Base-by-base conservation (phyloP, 768 basidiomycete species). In the Imleria badia region DNA sequence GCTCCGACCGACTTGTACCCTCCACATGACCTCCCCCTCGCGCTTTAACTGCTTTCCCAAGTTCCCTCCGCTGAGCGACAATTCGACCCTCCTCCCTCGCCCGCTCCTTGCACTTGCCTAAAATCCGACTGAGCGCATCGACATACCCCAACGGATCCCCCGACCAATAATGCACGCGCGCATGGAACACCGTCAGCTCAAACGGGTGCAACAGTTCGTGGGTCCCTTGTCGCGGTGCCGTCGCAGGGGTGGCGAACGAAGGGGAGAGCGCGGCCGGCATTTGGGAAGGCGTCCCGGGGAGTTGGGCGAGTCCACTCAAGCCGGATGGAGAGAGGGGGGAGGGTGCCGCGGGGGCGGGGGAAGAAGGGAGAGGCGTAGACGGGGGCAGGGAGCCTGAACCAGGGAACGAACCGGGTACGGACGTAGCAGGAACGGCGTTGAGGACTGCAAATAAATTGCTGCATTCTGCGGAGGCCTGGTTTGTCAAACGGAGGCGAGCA, bases 401-500 rank as follows among this genome's bases (percentile, higher is more conserved):
- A 58, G 87, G 83, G 42, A 91, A 75, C 66, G 82, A 84, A 41
- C 72, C 67, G 20, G 82, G 85, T 1, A 82, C 72, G 15, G 81
- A 73, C 0, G 68, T 58, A 1, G 84, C 78, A 51, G 82, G 78
- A 42, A 86, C 78, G 30, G 77, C 75, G 56, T 82, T 79, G 43
- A 93, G 80, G 23, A 86, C 85, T 17, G 81, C 72, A 68, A 89
- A 93, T 22, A 94, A 78, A 71, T 91, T 91, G 11, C 81, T 85
- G 67, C 87, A 87, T 72, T 94, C 91, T 22, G 89, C 88, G 1
- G 88, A 81, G n/a, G 86, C 86, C 67, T 94, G 91, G 66, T 92
- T 92, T 75, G 87, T 91, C 44, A 94, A 81, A 43, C 91, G 84
- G 42, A 94, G 79, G 17, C 91, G 86, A 42, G 91, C 83, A 29